A percentile compares a stretch with the other conserved stretches of the same genome.
These are phyloP conservation scores for Rhodomyrtus psidioides DNA, from an alignment of 441 rosid species.

Conservation along the genomic window DNA sequence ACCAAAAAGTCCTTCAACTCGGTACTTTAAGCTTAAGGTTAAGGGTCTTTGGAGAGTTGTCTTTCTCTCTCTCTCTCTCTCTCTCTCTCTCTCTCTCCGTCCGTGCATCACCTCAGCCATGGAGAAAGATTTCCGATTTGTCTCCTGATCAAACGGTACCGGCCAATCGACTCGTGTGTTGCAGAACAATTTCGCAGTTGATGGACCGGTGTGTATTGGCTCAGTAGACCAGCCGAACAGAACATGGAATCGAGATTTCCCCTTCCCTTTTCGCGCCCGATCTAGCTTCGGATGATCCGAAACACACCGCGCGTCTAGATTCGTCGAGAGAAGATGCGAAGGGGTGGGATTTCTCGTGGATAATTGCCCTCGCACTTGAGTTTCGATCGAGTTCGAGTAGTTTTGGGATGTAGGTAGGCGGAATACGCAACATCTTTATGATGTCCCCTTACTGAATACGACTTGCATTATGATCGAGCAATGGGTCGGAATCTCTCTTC, in stretches of 20 bases:
- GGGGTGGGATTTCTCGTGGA: too few relatives aligned
- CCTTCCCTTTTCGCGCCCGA: not conserved
- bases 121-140: constrained; percentile 18
- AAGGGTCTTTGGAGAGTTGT: not conserved
- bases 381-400: not conserved
- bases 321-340: too few relatives aligned
- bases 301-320: not conserved
- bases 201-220: not conserved
- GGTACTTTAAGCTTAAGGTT: not conserved
- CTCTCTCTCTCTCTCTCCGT: not conserved
- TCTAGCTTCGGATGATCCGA: not conserved
- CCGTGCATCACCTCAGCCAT: constrained; percentile 25
- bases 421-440: not conserved
- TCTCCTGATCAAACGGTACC: not conserved
- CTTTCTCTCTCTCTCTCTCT: too few relatives aligned
- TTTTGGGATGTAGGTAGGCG: too few relatives aligned
- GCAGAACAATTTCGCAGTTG: not conserved
- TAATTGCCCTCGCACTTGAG: not conserved
- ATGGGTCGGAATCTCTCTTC: not conserved
- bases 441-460: not conserved
- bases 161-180: not conserved
- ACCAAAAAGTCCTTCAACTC: not conserved
- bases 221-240: not conserved
- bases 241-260: not conserved
- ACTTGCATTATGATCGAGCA: not conserved